Conservation (phyloP, 441 rosid genomes). For the Eruca vesicaria region DNA sequence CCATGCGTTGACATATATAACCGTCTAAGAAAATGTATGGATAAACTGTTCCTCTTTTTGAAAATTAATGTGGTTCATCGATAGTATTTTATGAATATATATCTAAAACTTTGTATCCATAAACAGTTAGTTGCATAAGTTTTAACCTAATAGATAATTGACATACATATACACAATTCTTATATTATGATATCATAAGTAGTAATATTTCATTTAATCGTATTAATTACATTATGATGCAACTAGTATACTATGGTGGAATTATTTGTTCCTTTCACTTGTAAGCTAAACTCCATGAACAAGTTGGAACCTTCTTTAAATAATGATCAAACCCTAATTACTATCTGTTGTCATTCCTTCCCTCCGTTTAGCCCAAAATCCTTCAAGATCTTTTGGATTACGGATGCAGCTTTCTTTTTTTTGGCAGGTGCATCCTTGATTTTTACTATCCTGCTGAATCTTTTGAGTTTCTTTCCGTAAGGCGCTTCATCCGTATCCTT, state of each 20-base stretch:
- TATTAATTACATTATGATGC: constrained; percentile 10
- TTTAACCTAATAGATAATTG: neutral
- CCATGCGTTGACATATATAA: no score
- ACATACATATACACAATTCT: neutral
- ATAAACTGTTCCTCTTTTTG: neutral
- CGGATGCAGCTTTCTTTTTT: constrained; percentile 8
- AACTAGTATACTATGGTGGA: constrained; percentile 10
- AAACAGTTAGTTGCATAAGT: neutral
- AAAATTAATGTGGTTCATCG: neutral
- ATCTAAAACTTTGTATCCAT: neutral
- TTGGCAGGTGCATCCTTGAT: neutral
- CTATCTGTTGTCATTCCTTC: neutral
- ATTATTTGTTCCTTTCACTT: constrained; percentile 17
- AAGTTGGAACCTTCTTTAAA: constrained; percentile 13
- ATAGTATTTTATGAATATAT: neutral
- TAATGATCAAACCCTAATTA: neutral
- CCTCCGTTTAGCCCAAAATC: constrained; percentile 33
- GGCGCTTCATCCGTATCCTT: neutral
- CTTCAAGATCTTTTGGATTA: constrained; percentile 25
- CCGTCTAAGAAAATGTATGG: no score
- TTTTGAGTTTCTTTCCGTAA: constrained; percentile 18
- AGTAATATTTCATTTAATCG: constrained; percentile 6
- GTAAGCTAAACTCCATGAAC: constrained; percentile 21
- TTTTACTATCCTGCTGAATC: neutral
- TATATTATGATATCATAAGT: neutral